A percentile compares a stretch with the other conserved stretches of the same genome.
phyloP scores from a whole-genome alignment of 225 moss, liverwort and hornwort species.

The Thuidium tamariscinum region DNA sequence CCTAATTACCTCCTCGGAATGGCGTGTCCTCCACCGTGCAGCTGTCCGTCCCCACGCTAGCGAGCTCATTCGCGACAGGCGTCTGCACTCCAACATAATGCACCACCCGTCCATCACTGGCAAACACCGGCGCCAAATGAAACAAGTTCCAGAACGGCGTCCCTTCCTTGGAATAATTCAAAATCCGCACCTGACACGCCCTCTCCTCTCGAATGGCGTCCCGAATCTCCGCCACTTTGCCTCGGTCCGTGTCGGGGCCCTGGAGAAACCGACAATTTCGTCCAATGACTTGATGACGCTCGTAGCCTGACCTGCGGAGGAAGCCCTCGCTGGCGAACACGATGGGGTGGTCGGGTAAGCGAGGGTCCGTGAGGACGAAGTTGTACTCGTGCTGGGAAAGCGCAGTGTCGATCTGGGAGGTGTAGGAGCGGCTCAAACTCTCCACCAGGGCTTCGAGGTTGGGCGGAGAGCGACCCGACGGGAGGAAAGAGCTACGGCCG shows the following conservation, averaged over 20 bases:
- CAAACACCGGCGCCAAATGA: constrained; percentile 58
- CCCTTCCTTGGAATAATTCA: constrained; percentile 58
- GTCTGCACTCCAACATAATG: constrained; percentile 79
- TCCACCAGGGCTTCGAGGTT: constrained; percentile 22
- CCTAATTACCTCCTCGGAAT: background rate
- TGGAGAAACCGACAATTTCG: constrained; percentile 74
- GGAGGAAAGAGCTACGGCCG: background rate
- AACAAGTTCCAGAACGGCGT: constrained; percentile 71
- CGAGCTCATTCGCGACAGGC: constrained; percentile 19
- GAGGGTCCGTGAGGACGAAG: constrained; percentile 72
- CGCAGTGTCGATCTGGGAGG: constrained; percentile 24
- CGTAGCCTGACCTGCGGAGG: constrained; percentile 55
- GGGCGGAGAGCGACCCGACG: background rate
- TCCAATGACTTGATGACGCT: constrained; percentile 46
- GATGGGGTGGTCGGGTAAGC: constrained; percentile 59
- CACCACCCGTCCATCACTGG: constrained; percentile 41
- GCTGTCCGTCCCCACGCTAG: background rate
- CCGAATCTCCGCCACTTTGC: constrained; percentile 57
- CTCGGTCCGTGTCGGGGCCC: constrained; percentile 56
- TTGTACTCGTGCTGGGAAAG: constrained; percentile 44
- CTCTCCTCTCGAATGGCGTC: constrained; percentile 72
- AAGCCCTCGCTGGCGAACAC: constrained; percentile 70
- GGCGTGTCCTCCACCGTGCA: background rate
- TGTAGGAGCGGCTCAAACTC: constrained; percentile 35
- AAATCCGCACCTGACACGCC: constrained; percentile 51